Base-by-base conservation (phyloP, 129 eudicot genomes). In the Flaveria robusta region DNA sequence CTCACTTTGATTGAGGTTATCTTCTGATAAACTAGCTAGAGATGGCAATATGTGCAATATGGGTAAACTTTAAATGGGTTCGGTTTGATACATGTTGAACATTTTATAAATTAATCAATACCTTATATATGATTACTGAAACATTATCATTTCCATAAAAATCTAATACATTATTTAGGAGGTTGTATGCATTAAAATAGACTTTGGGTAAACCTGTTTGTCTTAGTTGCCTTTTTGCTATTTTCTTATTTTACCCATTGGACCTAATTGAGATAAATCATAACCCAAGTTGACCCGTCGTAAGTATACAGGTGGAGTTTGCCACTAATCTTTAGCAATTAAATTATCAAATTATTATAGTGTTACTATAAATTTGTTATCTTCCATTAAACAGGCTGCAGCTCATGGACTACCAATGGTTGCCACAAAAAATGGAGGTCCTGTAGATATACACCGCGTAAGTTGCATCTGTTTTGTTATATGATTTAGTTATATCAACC, bases 391-490 rank as follows among this genome's bases (percentile, higher is more conserved):
- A 67, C 91, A 95, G 99, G 99, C 99, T 74, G 99, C 99, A 79
- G 97, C 99, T 81, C 83, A 95, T 82, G 97, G 99, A 64, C 79
- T 95, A 80, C 99, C 99, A 4, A 95, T 95, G 83, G 99, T 95
- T 60, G 99, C 99, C 75, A 95, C 99, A 0, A 91, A 89, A 82
- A 95, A 95, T 68, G 99, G 99, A 74, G 99, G 99, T 39, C 99
- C 99, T 77, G 99, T 95, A 52, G 99, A 95, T 66, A 95, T 95
- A 80, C 97, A 89, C 67, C 86, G 94, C 77, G 99, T 95, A 91
- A 43, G 82, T 59, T 68, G 31, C 43, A 49, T 27, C 13, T 50
- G 13, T 45, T 75, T 2, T 29, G 5, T 81, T n/a, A 39, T 10
- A 58, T 24, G 0, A 34, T 24, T 6, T 55, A 71, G 51, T 41